Evolutionary conservation across 176 grass and related monocot genomes (phyloP), one percentile per base, ranked within the genome.

Genomic region (Lolium rigidum): DNA sequence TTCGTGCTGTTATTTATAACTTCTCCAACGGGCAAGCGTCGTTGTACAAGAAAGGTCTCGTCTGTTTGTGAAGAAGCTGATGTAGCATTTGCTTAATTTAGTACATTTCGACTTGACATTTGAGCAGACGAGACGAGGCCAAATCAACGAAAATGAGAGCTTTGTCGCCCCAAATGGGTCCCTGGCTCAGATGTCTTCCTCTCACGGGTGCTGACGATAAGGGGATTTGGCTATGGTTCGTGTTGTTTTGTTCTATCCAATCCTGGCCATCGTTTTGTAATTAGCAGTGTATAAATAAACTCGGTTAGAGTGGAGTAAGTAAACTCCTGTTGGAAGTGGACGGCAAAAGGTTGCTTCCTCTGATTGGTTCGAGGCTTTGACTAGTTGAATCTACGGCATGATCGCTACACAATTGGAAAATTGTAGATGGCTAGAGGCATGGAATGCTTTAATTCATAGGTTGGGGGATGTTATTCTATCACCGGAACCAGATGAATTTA

Each of bases 1-100:
- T 35, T 35, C 31, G 31, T 35, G 31, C 31, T 35, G 31, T 35
- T 35, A 35, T 35, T 35, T 35, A 35, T 35, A 46, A 76, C 76
- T 59, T 80, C 25, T 84, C 1, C 20, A 71, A n/a, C 59, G 20
- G 74, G 75, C 38, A 84, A 76, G 80, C 84, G 85, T 87, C 80
- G 47, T 80, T 82, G 80, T 83, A 35, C 12, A 16, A 69, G 79
- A 74, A 79, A 9, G 48, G 55, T 54, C 54, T 70, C 2, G 8
- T 24, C 24, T 51, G 3, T 12, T 35, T 47, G 31, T 37, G 31
- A 72, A 68, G 22, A 22, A 69, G 67, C 37, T 18, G 16, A 8
- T 20, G 14, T 1, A 16, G 22, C 12, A 7, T 26, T 47, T 48
- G 57, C 49, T 26, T 46, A 9, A 8, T 38, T 80, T 79, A 73